phyloP scores from a whole-genome alignment of 352 stramenopile species.

The Pythium diclinum region DNA sequence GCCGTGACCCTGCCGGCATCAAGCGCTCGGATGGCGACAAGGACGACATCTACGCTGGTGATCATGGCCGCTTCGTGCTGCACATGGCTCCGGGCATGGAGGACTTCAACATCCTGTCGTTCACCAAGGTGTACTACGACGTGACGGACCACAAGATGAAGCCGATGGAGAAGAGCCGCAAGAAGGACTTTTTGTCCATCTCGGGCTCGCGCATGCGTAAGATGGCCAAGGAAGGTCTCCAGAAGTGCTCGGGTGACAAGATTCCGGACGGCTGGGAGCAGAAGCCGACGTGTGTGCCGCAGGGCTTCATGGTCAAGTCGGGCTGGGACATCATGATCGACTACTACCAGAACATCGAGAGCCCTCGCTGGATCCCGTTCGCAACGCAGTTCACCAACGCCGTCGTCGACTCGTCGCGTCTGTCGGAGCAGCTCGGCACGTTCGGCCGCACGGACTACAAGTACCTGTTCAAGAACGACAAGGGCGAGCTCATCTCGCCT shows the following conservation, averaged over 20 bases:
- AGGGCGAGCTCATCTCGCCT: slow-evolving; percentile 86
- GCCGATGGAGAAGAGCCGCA: slow-evolving; percentile 87
- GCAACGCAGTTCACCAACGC: slow-evolving; percentile 64
- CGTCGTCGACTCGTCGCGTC: slow-evolving; percentile 39
- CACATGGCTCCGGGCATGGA: slow-evolving; percentile 95
- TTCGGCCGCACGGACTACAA: slow-evolving; percentile 77
- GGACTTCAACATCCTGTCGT: slow-evolving; percentile 93
- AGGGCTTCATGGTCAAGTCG: slow-evolving; percentile 97
- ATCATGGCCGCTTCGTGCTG: slow-evolving; percentile 97
- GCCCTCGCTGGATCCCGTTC: slow-evolving; percentile 75
- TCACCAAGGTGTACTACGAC: slow-evolving; percentile 98
- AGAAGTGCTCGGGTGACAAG: slow-evolving; percentile 81
- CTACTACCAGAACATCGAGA: slow-evolving; percentile 97
- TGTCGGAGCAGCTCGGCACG: slow-evolving; percentile 57
- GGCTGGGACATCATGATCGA: slow-evolving; percentile 98
- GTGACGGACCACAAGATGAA: slow-evolving; percentile 98
- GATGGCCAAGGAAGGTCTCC: slow-evolving; percentile 93
- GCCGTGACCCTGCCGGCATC: slow-evolving; percentile 96
- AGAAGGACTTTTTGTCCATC: slow-evolving; percentile 98
- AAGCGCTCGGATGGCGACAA: slow-evolving; percentile 94
- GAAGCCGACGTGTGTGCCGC: slow-evolving; percentile 91
- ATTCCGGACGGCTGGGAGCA: slow-evolving; percentile 75
- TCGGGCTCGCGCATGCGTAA: slow-evolving; percentile 96
- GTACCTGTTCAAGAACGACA: slow-evolving; percentile 68
- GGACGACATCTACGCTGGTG: slow-evolving; percentile 95